phyloP scores from a whole-genome alignment of 2,329 filamentous ascomycete species.

The Davidsoniella neocaledoniae region DNA sequence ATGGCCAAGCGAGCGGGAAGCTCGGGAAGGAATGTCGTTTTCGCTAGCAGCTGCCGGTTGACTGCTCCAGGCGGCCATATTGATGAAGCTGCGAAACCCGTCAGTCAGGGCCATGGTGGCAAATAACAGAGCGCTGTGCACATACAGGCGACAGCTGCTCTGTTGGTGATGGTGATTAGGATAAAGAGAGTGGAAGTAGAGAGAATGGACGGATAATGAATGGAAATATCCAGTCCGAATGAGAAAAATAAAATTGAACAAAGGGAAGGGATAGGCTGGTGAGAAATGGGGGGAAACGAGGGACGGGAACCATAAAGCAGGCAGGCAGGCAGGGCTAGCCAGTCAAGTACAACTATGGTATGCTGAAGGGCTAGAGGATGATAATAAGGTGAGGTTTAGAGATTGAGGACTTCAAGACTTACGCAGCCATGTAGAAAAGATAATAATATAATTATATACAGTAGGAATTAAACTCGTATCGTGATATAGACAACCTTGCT shows the following conservation, averaged over 20 bases:
- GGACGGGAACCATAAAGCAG: too few species aligned
- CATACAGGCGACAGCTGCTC: not conserved
- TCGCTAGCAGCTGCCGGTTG: constrained; percentile 16
- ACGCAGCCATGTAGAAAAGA: too few species aligned
- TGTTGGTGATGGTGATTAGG: not conserved
- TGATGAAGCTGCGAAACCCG: constrained; percentile 29
- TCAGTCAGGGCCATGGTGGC: constrained; percentile 8
- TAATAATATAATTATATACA: too few species aligned
- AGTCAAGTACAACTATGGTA: too few species aligned
- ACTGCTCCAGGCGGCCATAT: constrained; percentile 36
- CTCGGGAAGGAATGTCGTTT: constrained; percentile 7
- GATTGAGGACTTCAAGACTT: too few species aligned
- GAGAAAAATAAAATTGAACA: not conserved
- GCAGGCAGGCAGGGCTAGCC: too few species aligned
- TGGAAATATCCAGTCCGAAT: not conserved
- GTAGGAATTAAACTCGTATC: too few species aligned
- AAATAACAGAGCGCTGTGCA: not conserved
- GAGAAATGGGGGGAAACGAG: not conserved
- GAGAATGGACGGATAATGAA: not conserved
- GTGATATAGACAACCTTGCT: too few species aligned
- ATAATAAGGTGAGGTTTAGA: too few species aligned
- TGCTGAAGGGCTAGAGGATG: too few species aligned
- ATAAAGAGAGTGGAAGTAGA: not conserved
- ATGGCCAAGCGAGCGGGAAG: constrained; percentile 9
- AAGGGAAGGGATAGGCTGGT: not conserved